These are phyloP conservation scores for Parachlorella kessleri DNA, from an alignment of 139 green algal genomes.

Conservation along the genomic window DNA sequence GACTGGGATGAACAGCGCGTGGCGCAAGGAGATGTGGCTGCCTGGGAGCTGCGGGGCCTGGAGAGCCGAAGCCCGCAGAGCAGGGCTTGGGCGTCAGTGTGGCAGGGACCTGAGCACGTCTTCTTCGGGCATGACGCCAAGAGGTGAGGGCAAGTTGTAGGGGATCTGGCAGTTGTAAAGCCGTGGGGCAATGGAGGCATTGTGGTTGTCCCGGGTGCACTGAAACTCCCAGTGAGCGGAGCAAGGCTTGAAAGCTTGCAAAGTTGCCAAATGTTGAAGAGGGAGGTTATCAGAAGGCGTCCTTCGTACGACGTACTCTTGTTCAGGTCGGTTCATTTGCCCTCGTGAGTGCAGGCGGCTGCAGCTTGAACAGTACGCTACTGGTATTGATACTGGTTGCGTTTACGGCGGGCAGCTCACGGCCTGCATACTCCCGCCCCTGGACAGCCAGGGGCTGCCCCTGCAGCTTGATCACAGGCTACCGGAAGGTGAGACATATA, in stretches of 20 bases:
- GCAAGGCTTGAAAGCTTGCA: background rate
- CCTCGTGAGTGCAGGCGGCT: slow-evolving; percentile 53
- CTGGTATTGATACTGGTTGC: slow-evolving; percentile 80
- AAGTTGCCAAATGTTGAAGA: background rate
- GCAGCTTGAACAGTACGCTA: slow-evolving; percentile 54
- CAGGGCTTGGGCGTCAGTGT: slow-evolving; percentile 51
- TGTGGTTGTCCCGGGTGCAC: background rate
- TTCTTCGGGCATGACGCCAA: slow-evolving; percentile 78
- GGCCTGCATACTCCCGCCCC: slow-evolving; percentile 54
- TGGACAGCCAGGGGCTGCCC: slow-evolving; percentile 1
- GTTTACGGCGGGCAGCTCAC: slow-evolving; percentile 77
- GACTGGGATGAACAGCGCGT: too few species aligned
- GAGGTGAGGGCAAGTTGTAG: background rate
- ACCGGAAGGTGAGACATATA: background rate
- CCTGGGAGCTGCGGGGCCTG: too few species aligned
- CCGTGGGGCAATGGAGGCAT: background rate
- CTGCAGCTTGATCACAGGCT: background rate
- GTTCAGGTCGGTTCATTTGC: too few species aligned
- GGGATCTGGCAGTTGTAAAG: too few species aligned
- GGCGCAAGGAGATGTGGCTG: too few species aligned
- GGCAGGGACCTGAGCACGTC: slow-evolving; percentile 65
- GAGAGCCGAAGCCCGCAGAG: slow-evolving; percentile 18
- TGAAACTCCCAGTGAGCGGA: background rate
- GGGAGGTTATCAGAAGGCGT: background rate
- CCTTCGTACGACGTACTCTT: too few species aligned